Evolutionary conservation across 108 stramenopile genomes (phyloP), one percentile per base, ranked within the genome.

Genomic region (Cyclotella sp.): DNA sequence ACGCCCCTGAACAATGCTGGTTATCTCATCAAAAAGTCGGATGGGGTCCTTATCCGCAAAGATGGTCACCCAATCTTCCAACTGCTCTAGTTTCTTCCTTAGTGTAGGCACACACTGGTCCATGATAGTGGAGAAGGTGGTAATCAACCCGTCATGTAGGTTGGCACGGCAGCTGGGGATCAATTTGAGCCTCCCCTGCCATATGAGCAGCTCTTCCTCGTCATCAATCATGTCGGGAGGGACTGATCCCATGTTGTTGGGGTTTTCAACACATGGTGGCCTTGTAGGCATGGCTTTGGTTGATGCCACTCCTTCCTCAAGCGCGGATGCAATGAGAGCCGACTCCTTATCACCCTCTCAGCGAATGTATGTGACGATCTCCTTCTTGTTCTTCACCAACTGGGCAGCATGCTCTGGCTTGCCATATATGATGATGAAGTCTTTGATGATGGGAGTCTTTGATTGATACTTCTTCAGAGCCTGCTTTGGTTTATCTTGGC

Each of bases 371-470:
- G 24, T 28, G 60, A 39, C 29, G 30, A 61, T 14, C 13, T 61
- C 34, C 29, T 61, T 61, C 60, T 30, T 61, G 28, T 29, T 11
- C 18, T 61, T 30, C 9, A 14, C 29, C 7, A 16, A 29, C 27
- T 16, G 60, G 28, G 28, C 60, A 28, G 60, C 60, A 9, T 61
- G 24, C 60, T 61, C 60, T 16, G 29, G 18, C 60, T 27, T 61
- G 13, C 60, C 60, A 9, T 39, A 9, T 9, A 29, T 28, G 27
- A 61, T 29, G 9, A 61, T 18, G 10, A 16, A 9, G 60, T 61
- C 28, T 68, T 78, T 53, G 63, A 62, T 39, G 65, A 59, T 0
- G 15, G 53, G 53, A 10, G 12, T 13, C n/a, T 54, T 54, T n/a
- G 53, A 54, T 13, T 45, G 44, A 13, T 45, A 54, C 18, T 54